Evolutionary conservation across 306 rosid species (phyloP).

Genomic region (Biancaea sappan): DNA sequence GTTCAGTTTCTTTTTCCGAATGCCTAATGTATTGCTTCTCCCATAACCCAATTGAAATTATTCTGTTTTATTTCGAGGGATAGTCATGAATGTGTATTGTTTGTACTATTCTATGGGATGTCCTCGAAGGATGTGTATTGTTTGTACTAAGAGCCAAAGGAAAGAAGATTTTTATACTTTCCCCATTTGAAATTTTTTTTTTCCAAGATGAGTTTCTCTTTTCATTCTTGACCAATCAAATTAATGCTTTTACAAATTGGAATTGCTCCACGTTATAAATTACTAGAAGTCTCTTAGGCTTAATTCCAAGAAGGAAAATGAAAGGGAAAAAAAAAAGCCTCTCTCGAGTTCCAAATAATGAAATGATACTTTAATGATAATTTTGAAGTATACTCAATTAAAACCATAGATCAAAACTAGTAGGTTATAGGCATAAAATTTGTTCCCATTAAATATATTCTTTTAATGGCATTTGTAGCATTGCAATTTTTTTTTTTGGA

Average conservation of each 20-base stretch:
- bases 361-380: too few relatives aligned
- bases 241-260: neutral
- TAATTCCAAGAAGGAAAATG: too few relatives aligned
- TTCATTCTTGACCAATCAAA: neutral
- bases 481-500: too few relatives aligned
- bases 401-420: too few relatives aligned
- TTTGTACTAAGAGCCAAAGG: neutral
- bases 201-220: neutral
- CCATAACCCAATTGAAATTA: conserved; percentile 7
- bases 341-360: too few relatives aligned
- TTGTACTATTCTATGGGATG: too few relatives aligned
- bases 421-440: too few relatives aligned
- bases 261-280: neutral
- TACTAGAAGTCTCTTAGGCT: neutral
- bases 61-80: conserved; percentile 9
- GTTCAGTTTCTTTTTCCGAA: neutral
- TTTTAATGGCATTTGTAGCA: too few relatives aligned
- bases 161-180: neutral
- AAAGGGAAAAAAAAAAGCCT: too few relatives aligned
- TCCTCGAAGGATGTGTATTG: neutral
- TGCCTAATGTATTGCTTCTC: conserved; percentile 22
- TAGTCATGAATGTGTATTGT: neutral
- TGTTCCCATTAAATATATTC: too few relatives aligned
- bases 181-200: too few relatives aligned
- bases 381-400: too few relatives aligned